phyloP scores from a whole-genome alignment of 768 basidiomycete genomes.

The Tubosaeta sp. region DNA sequence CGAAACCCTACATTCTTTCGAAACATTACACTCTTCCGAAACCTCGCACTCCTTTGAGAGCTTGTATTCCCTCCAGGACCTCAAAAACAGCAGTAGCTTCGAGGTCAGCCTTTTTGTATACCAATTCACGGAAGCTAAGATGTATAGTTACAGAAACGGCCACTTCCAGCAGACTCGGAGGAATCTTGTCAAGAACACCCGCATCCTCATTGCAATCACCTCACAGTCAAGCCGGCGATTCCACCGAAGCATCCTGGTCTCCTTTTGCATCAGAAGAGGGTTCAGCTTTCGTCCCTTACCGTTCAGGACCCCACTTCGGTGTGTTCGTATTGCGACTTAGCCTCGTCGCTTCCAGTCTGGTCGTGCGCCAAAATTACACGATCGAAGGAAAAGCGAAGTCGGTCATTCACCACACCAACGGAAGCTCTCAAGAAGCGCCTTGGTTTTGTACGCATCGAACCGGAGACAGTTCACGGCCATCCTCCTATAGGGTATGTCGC shows the following conservation, averaged over 20 bases:
- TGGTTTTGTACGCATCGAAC: slow-evolving; percentile 3
- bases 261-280: neutral
- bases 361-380: slow-evolving; percentile 16
- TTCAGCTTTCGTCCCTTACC: neutral
- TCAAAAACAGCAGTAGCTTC: neutral
- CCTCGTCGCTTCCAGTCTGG: slow-evolving; percentile 4
- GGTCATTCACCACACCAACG: neutral
- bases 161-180: neutral
- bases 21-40: neutral
- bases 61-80: neutral
- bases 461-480: slow-evolving; percentile 8
- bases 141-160: neutral
- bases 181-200: neutral
- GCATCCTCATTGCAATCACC: neutral
- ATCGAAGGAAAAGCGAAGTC: slow-evolving; percentile 9
- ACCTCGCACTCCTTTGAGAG: neutral
- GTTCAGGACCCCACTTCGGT: neutral
- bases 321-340: slow-evolving; percentile 5
- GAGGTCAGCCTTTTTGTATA: neutral
- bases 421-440: slow-evolving; percentile 8
- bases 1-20: too few species aligned
- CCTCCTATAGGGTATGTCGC: neutral
- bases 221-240: slow-evolving; percentile 1
- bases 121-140: neutral
- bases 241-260: slow-evolving; percentile 3